Evolutionary conservation across 768 basidiomycete species (phyloP).

Genomic region (Auricularia auricula-judae): DNA sequence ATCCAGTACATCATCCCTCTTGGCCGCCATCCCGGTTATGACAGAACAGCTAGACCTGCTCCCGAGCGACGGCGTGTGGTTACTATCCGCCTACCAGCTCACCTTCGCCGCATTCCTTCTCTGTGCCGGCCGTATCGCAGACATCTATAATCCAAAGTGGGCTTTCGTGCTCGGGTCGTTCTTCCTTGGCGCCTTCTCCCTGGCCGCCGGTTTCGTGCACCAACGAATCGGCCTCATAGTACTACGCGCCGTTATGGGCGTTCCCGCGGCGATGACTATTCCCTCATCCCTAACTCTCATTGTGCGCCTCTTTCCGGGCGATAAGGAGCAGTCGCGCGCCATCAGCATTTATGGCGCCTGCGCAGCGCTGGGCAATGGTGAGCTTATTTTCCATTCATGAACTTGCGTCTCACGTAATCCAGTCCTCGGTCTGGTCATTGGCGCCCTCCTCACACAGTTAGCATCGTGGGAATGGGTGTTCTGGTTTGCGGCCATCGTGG

Average conservation of each 20-base stretch:
- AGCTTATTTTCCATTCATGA: neutral
- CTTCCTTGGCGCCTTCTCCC: constrained; percentile 30
- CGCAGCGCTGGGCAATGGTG: constrained; percentile 36
- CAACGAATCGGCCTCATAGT: constrained; percentile 38
- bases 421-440: constrained; percentile 33
- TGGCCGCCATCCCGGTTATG: neutral
- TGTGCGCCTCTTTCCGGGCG: constrained; percentile 38
- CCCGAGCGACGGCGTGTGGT: constrained; percentile 25
- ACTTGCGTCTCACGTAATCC: neutral
- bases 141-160: neutral
- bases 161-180: constrained; percentile 31
- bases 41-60: constrained; percentile 11
- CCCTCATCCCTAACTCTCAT: constrained; percentile 40
- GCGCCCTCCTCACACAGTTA: constrained; percentile 29
- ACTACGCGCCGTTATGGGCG: constrained; percentile 32
- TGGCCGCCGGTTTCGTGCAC: constrained; percentile 34
- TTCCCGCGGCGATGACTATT: constrained; percentile 36
- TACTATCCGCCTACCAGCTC: constrained; percentile 30
- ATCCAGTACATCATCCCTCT: neutral
- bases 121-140: constrained; percentile 12
- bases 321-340: constrained; percentile 34
- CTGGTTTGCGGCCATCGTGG: constrained; percentile 33
- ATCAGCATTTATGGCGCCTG: constrained; percentile 35
- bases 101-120: constrained; percentile 34
- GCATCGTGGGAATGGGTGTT: constrained; percentile 41